These are phyloP conservation scores for Diaporthe eres DNA, from an alignment of 2,329 filamentous ascomycete species.

Conservation along the genomic window DNA sequence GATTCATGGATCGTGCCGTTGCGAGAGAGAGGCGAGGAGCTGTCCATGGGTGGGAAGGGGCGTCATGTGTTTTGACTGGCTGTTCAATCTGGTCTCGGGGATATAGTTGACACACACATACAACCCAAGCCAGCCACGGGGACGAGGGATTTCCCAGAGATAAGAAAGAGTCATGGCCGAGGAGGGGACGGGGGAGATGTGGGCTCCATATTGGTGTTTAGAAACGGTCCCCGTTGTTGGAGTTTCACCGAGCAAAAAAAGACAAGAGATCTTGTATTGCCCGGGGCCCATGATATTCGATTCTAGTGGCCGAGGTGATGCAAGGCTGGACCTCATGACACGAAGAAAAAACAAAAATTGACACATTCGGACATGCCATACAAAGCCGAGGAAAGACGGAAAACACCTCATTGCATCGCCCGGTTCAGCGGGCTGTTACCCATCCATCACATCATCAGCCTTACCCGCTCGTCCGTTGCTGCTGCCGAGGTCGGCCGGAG, in stretches of 20 bases:
- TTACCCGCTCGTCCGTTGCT: constrained; percentile 39
- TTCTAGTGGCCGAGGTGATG: background rate
- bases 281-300: background rate
- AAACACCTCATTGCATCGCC: constrained; percentile 26
- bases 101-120: constrained; percentile 14
- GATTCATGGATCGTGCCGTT: constrained; percentile 28
- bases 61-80: constrained; percentile 1
- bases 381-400: constrained; percentile 30
- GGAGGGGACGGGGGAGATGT: background rate
- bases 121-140: constrained; percentile 7
- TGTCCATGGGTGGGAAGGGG: background rate
- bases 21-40: constrained; percentile 5
- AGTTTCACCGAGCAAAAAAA: constrained; percentile 24
- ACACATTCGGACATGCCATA: constrained; percentile 31
- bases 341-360: constrained; percentile 21
- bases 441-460: constrained; percentile 33
- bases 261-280: constrained; percentile 1
- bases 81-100: background rate
- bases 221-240: constrained; percentile 17
- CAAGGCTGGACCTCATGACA: constrained; percentile 28
- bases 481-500: constrained; percentile 42
- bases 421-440: constrained; percentile 33
- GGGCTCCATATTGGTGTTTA: constrained; percentile 26
- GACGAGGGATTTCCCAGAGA: background rate
- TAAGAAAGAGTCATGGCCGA: constrained; percentile 22